These are phyloP conservation scores for Amauroascus verrucosus DNA, from an alignment of 2,329 filamentous ascomycete species.

Conservation along the genomic window DNA sequence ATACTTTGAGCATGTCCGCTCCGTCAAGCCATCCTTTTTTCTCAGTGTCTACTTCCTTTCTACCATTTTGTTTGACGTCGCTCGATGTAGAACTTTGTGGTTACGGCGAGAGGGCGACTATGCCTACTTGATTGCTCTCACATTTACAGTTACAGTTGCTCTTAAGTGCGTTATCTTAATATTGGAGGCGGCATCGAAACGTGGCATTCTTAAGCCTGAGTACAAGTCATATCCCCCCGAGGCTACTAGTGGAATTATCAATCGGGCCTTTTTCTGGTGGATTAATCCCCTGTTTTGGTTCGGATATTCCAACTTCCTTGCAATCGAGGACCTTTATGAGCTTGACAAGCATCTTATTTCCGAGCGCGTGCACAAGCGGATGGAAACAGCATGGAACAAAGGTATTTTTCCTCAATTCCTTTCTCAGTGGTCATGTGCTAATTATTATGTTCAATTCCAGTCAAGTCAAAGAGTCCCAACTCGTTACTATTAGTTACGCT, in stretches of 20 bases:
- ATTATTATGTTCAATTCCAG: conserved; percentile 21
- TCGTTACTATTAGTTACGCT: conserved; percentile 25
- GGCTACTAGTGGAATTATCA: conserved; percentile 44
- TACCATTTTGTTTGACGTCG: conserved; percentile 39
- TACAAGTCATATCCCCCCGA: conserved; percentile 40
- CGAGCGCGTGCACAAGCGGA: conserved; percentile 29
- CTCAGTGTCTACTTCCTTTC: conserved; percentile 40
- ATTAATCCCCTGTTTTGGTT: conserved; percentile 42
- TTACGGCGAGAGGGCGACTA: conserved; percentile 24
- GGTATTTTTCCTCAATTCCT: conserved; percentile 21
- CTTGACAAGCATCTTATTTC: conserved; percentile 39
- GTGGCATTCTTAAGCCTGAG: conserved; percentile 30
- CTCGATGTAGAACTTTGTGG: conserved; percentile 38
- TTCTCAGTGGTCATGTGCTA: background rate
- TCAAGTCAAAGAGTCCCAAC: conserved; percentile 21
- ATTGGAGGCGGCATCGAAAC: conserved; percentile 40
- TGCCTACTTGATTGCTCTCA: conserved; percentile 31
- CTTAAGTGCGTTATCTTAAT: conserved; percentile 37
- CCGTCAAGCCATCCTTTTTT: conserved; percentile 39
- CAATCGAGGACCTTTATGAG: conserved; percentile 36
- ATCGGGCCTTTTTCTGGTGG: conserved; percentile 44
- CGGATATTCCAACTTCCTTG: conserved; percentile 38
- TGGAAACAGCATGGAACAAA: conserved; percentile 34
- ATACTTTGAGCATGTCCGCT: conserved; percentile 39
- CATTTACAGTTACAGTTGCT: conserved; percentile 35